Base-by-base conservation (phyloP, 2,329 filamentous ascomycete species). In the Talaromyces amestolkiae region DNA sequence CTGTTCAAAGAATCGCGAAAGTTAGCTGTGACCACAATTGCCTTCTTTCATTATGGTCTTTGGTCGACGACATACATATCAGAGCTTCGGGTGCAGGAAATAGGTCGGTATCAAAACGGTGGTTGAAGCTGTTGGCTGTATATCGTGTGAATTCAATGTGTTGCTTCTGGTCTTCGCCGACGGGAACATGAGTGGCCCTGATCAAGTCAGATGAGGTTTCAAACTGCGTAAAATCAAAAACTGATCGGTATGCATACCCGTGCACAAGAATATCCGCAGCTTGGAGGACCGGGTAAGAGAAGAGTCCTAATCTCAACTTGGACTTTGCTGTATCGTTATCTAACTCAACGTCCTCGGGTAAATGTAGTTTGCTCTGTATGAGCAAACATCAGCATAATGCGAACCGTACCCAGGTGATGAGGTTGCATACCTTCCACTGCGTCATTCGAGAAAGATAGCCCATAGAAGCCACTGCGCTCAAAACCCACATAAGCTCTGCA, bases 381-480 rank as follows among this genome's bases (percentile, higher is more conserved):
- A 53, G 19, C 11, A 45, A 3, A 39, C 22, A 58, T 67, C 54
- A 68, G 45, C 8, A 41, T 10, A 51, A 49, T 59, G 63, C 33
- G 5, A 19, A 2, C 13, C n/a, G 39, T 22, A 3, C 49, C 31
- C 45, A 47, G 58, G 19, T 66, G 24, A 27, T n/a, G 11, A 35
- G 3, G 5, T 63, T 56, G 39, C 74, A 69, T 74, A 92, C 92
- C 88, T 99, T 99, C 93, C 95, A 99, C 78, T 98, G 95, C 33
- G 95, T 98, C 95, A 99, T 99, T n/a, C 95, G 85, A 10, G 90
- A 90, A n/a, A 99, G 82, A 78, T 97, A 96, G 45, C 95, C 95
- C 78, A 95, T 93, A 5, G 91, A 94, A 27, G 95, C 91, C 61
- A 91, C 91, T 70, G 93, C 97, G 74, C 92, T 94, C 68, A 99